These are phyloP conservation scores for Ophiocordyceps polyrhachis-furcata DNA, from an alignment of 2,329 filamentous ascomycete species.

Conservation along the genomic window DNA sequence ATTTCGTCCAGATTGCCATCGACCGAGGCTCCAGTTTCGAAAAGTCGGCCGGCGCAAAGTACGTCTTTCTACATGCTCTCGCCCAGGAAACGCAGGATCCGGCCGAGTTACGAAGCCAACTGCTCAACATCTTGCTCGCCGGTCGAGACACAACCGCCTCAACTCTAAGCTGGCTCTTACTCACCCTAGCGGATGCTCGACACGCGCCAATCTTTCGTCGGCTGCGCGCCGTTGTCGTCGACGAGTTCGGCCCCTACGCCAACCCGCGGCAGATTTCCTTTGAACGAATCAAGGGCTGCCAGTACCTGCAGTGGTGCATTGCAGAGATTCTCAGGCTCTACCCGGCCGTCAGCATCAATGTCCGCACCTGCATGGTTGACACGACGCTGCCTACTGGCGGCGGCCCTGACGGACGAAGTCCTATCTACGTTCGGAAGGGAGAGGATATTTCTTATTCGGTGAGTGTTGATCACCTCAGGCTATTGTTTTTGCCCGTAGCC, in stretches of 20 bases:
- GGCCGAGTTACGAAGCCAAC: constrained; percentile 9
- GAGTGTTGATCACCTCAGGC: neutral
- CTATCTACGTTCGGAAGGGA: constrained; percentile 30
- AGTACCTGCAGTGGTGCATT: constrained; percentile 10
- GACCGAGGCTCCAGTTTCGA: constrained; percentile 3
- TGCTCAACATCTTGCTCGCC: constrained; percentile 24
- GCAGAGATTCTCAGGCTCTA: constrained; percentile 8
- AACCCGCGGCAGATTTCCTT: constrained; percentile 9
- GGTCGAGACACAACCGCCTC: constrained; percentile 36
- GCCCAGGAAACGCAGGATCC: constrained; percentile 14
- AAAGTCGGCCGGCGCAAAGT: constrained; percentile 4
- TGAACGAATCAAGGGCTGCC: constrained; percentile 7
- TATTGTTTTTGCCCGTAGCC: no score
- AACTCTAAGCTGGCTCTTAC: constrained; percentile 28
- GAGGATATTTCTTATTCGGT: constrained; percentile 20
- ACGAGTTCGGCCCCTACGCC: constrained; percentile 28
- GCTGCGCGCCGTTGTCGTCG: constrained; percentile 21
- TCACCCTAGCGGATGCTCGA: constrained; percentile 16
- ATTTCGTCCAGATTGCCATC: constrained; percentile 43
- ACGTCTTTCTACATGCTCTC: constrained; percentile 14
- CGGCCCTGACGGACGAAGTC: constrained; percentile 24
- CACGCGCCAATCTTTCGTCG: constrained; percentile 21
- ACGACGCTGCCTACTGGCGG: constrained; percentile 32
- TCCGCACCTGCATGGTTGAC: constrained; percentile 13
- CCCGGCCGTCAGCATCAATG: constrained; percentile 8